Evolutionary conservation across 352 stramenopile genomes (phyloP).

Genomic region (Pythium brassicae): DNA sequence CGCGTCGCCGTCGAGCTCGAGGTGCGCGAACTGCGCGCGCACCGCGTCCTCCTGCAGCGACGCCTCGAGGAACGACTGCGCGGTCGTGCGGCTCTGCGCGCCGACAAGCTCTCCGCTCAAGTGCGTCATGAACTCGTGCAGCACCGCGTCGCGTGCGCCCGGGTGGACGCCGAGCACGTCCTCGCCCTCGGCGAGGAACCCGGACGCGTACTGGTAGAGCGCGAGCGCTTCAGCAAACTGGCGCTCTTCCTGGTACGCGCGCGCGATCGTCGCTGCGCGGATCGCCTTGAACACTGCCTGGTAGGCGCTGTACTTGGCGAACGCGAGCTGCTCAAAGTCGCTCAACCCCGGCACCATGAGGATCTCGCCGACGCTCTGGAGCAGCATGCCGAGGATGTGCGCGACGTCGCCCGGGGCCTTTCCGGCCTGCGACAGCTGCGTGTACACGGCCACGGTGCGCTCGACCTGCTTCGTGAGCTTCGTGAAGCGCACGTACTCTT

Average conservation of each 20-base stretch:
- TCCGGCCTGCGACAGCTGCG: constrained; percentile 50
- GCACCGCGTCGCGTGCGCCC: constrained; percentile 50
- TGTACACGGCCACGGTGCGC: constrained; percentile 54
- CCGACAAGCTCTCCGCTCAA: constrained; percentile 57
- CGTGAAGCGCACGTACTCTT: constrained; percentile 70
- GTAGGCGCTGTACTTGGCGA: constrained; percentile 68
- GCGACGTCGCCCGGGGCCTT: constrained; percentile 56
- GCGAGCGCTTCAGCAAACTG: constrained; percentile 68
- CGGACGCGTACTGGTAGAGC: constrained; percentile 68
- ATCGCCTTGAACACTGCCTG: constrained; percentile 63
- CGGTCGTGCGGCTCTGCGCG: constrained; percentile 64
- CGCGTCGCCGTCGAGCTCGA: constrained; percentile 27
- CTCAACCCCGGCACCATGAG: constrained; percentile 51
- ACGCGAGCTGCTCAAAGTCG: constrained; percentile 45
- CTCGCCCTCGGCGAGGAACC: constrained; percentile 54
- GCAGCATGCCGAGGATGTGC: constrained; percentile 80
- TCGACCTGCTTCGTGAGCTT: constrained; percentile 78
- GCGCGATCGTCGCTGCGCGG: constrained; percentile 52
- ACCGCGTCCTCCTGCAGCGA: constrained; percentile 51
- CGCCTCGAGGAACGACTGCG: constrained; percentile 63
- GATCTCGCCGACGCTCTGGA: constrained; percentile 80
- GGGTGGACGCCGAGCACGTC: constrained; percentile 53
- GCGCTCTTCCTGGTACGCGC: constrained; percentile 58
- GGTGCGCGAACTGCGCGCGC: constrained; percentile 59
- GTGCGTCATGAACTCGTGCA: constrained; percentile 61